These are phyloP conservation scores for Neurospora sp. DNA, from an alignment of 495 filamentous ascomycete genomes.

Conservation along the genomic window DNA sequence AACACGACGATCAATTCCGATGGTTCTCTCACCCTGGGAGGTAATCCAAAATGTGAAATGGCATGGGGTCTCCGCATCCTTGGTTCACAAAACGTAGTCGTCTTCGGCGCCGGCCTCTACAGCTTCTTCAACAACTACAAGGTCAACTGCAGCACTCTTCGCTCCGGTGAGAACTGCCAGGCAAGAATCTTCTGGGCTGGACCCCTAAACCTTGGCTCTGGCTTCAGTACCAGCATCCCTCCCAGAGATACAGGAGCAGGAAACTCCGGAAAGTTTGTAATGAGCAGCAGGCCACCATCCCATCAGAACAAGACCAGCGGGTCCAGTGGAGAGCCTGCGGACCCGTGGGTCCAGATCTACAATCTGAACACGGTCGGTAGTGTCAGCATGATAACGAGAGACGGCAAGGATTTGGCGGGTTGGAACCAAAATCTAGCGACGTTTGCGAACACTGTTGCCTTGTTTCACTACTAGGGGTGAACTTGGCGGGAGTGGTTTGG, in stretches of 20 bases:
- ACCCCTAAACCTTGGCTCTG: not conserved
- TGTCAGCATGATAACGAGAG: conserved; percentile 22
- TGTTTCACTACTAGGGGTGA: conserved; percentile 8
- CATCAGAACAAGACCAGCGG: not conserved
- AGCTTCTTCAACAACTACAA: conserved; percentile 78
- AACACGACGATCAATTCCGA: conserved; percentile 38
- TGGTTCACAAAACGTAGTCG: conserved; percentile 48
- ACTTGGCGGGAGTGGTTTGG: conserved; percentile 4
- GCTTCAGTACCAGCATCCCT: not conserved
- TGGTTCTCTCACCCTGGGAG: conserved; percentile 1
- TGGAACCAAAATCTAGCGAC: conserved; percentile 19
- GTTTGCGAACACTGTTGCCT: conserved; percentile 21
- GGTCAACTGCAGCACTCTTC: conserved; percentile 58
- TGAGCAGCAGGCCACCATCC: not conserved
- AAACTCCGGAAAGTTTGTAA: not conserved
- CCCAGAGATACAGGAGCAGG: no score
- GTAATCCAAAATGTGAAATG: conserved; percentile 35
- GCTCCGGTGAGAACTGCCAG: conserved; percentile 65
- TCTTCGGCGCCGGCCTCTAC: conserved; percentile 73
- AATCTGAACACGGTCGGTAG: conserved; percentile 26
- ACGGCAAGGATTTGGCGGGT: conserved; percentile 15
- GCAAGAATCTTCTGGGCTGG: conserved; percentile 48
- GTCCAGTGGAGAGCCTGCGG: not conserved
- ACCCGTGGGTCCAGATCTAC: conserved; percentile 11
- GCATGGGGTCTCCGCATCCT: conserved; percentile 75